Base-by-base conservation (phyloP, 2,329 filamentous ascomycete genomes). In the Chalaropsis thielavioides region DNA sequence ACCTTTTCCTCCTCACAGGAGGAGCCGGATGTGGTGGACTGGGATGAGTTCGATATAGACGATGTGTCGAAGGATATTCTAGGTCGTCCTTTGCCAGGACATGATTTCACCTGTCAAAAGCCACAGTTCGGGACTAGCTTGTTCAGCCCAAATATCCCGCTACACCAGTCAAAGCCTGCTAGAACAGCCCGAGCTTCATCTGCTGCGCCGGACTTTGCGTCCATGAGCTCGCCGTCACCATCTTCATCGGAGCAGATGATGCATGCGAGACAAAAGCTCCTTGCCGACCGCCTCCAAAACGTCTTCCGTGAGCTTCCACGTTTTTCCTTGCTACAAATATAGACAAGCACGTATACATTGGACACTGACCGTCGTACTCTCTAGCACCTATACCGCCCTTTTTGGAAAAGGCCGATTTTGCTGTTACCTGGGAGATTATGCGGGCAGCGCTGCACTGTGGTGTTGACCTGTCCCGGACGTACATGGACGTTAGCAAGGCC, bases 351-450 rank as follows among this genome's bases (percentile, higher is more conserved):
- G 41, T 27, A 41, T 51, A 17, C 6, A 6, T 46, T n/a, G 17
- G 4, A 3, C 22, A 58, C 41, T 38, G 40, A 15, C 41, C 60
- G 59, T 56, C 35, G 8, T 31, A 4, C 41, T 15, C 31, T 17
- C 35, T 49, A 64, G 62, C 65, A 46, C 11, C 6, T 4, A 6
- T 66, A 77, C 76, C 77, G 0, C 72, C 69, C n/a, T 74, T 78
- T 7, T 78, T 79, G 63, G 71, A 81, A 3, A 73, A 75, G 2
- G 80, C 79, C 0, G 79, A 81, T 0, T 72, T 83, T 2, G 75
- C 76, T 1, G 73, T 83, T 4, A 69, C 76, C 3, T 84, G 81
- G 81, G 81, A 84, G 65, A 70, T 81, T 0, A 76, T 77, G 0
- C 76, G 81, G 11, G 75, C 79, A 19, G 77, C 78, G 0, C 68